phyloP scores from a whole-genome alignment of 306 rosid species.

The Prunus mongolica region DNA sequence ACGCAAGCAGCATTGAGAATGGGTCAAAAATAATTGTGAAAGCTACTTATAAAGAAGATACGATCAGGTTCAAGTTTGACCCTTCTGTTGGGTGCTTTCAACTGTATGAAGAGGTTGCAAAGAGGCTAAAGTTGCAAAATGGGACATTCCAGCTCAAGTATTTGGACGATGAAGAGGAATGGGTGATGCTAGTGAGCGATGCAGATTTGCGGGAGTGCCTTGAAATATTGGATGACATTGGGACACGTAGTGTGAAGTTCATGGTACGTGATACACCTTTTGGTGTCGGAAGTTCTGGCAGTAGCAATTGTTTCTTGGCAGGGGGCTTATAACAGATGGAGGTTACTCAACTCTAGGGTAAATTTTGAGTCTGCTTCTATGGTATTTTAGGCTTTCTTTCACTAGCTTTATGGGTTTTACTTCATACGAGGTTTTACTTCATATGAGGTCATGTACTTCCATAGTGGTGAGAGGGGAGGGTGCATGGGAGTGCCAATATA shows the following conservation, averaged over 20 bases:
- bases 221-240: conserved; percentile 60
- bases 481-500: neutral
- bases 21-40: conserved; percentile 54
- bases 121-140: conserved; percentile 58
- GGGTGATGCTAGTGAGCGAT: conserved; percentile 76
- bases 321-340: conserved; percentile 35
- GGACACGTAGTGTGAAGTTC: conserved; percentile 49
- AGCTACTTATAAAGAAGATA: conserved; percentile 73
- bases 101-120: conserved; percentile 69
- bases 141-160: conserved; percentile 77
- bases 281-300: conserved; percentile 48
- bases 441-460: neutral
- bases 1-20: conserved; percentile 34
- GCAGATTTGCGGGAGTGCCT: conserved; percentile 74
- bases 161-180: conserved; percentile 81
- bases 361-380: conserved; percentile 4
- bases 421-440: conserved; percentile 4
- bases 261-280: conserved; percentile 59
- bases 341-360: conserved; percentile 10
- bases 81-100: conserved; percentile 47
- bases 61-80: conserved; percentile 70
- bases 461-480: neutral
- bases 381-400: neutral
- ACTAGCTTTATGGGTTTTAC: conserved; percentile 9
- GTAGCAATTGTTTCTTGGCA: conserved; percentile 49